Evolutionary conservation across 805 yeast genomes (phyloP), one percentile per base, ranked within the genome.

Genomic region (Suhomyces xylopsoci): DNA sequence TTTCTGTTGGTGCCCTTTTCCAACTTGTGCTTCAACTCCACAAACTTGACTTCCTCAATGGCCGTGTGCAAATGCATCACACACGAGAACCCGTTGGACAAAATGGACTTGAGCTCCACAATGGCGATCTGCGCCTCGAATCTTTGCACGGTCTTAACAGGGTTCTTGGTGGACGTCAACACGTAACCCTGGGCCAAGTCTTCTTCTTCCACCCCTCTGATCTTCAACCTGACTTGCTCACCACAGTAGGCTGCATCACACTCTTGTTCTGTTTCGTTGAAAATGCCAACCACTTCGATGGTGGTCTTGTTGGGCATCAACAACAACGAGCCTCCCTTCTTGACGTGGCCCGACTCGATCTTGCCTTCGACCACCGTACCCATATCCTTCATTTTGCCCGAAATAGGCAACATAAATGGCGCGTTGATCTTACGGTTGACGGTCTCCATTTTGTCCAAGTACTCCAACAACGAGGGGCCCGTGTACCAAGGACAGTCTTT

Each of bases 51-150:
- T 74, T 94, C 99, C 76, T 94, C 98, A 62, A 93, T 91, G 51
- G 98, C 98, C 48, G 98, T 90, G 78, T 94, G 99, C 62, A 94
- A 87, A 68, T 94, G 99, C 97, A 94, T 93, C 51, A 94, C 97
- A 81, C 98, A 94, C 12, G 97, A 85, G 79, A 85, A 94, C 52
- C 99, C 99, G 49, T 96, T 85, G 4, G 99, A 89, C 66, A 94
- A 79, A 66, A 94, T 94, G 17, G 97, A 88, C 76, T 89, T 91
- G 72, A 94, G 83, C 76, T 94, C 99, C 54, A 94, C 97, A 73
- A 94, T 89, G 51, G 97, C 98, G 58, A 94, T 83, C 73, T 93
- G 97, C 5, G 98, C 98, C 76, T 90, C 97, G 67, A 94, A 94
- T 61, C 80, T 82, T 22, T 96, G 87, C 45, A 89, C 96, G 28